Evolutionary conservation across 805 yeast genomes (phyloP), one percentile per base, ranked within the genome.

Genomic region (Ogataea henricii): DNA sequence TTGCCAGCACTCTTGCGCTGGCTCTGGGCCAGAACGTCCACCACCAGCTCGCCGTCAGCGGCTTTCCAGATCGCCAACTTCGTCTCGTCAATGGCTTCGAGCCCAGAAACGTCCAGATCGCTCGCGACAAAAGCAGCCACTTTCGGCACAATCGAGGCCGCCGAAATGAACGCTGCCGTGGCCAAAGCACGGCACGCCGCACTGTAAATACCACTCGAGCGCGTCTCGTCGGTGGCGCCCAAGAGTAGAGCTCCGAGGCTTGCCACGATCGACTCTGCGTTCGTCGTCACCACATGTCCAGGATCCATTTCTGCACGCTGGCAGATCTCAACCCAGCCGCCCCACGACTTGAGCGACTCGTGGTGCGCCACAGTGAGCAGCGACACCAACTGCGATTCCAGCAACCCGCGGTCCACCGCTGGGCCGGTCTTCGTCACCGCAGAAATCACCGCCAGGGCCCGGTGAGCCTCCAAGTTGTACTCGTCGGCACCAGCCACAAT

Each of bases 301-400:
- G 96, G 88, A 61, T 91, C 95, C 25, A 76, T 57, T 1, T 67
- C 60, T 6, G 86, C 76, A 39, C 78, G 70, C 57, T 84, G 78
- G 30, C 82, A 82, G 35, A 89, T 66, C 0, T 87, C 87, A 27
- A 89, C 85, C 98, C 98, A 92, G 1, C 85, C 83, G 50, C 55
- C 62, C 72, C 68, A 52, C 64, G 48, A 38, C 3, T 65, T 53
- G n/a, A 79, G 61, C 2, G 55, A 45, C 2, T 57, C 42, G 49
- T 72, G 73, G 56, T 83, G 86, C 14, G 76, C 56, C 5, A 76
- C 52, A 20, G 80, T 61, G 14, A 82, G 58, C 14, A 72, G 50
- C 8, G 71, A 65, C 16, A 73, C 51, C 13, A 83, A 52, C 18
- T 71, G 66, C 6, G 62, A 47, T 3, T 62, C 59, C 40, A 70